A percentile compares a stretch with the other conserved stretches of the same genome.
phyloP scores from a whole-genome alignment of 1,139 yeast species.

The Pneumocystis canis region DNA sequence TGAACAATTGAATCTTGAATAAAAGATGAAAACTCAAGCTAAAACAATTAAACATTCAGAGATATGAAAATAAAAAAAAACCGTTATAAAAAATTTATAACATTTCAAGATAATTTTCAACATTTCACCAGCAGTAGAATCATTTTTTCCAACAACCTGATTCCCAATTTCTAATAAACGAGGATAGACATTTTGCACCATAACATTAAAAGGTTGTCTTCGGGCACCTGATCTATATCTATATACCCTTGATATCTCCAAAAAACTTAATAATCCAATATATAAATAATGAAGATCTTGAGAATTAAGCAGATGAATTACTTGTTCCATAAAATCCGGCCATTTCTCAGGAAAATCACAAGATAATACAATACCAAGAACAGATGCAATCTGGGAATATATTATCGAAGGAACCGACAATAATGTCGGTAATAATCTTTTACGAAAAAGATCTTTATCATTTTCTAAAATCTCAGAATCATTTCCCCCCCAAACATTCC shows the following conservation, averaged over 20 bases:
- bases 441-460: conserved; percentile 61
- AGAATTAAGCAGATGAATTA: conserved; percentile 43
- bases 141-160: conserved; percentile 34
- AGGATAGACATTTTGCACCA: conserved; percentile 55
- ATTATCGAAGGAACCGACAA: conserved; percentile 31
- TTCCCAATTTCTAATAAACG: conserved; percentile 53
- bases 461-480: conserved; percentile 39
- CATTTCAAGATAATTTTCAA: conserved; percentile 60
- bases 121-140: conserved; percentile 50
- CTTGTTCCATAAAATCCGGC: conserved; percentile 48
- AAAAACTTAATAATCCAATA: conserved; percentile 62
- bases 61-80: conserved; percentile 56
- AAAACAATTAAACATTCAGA: conserved; percentile 35
- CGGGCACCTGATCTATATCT: conserved; percentile 59
- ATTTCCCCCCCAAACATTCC: conserved; percentile 44
- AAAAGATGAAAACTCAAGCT: background rate
- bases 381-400: conserved; percentile 52
- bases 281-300: conserved; percentile 45
- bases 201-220: conserved; percentile 44
- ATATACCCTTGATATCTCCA: conserved; percentile 60
- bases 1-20: conserved; percentile 30
- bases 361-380: conserved; percentile 48
- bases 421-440: conserved; percentile 39
- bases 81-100: conserved; percentile 62
- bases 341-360: conserved; percentile 59